Conservation (phyloP, 2,329 filamentous ascomycete species). For the Dichotomopilus funicola region DNA sequence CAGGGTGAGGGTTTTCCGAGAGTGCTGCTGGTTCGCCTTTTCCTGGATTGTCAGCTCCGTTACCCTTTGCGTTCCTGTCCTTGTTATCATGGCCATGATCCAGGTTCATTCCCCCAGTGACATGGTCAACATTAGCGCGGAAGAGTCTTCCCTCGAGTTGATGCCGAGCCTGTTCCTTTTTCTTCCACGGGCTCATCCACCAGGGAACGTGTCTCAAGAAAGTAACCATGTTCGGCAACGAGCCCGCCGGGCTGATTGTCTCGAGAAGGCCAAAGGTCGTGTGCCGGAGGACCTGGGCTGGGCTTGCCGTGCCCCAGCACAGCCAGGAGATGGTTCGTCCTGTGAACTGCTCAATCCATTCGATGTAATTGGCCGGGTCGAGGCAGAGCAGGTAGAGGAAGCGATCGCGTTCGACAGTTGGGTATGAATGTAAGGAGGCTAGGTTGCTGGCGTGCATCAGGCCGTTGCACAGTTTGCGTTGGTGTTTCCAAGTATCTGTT, state of each 20-base stretch:
- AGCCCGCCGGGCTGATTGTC: constrained; percentile 40
- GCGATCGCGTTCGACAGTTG: constrained; percentile 39
- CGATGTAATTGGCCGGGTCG: constrained; percentile 37
- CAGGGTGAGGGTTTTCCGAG: constrained; percentile 5
- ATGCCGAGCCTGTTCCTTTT: constrained; percentile 36
- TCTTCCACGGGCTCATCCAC: constrained; percentile 39
- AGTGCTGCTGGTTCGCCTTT: too few relatives aligned
- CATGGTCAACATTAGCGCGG: constrained; percentile 32
- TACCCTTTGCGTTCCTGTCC: too few relatives aligned
- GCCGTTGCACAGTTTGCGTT: constrained; percentile 39
- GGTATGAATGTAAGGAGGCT: constrained; percentile 37
- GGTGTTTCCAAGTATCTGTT: constrained; percentile 42
- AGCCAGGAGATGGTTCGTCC: constrained; percentile 40
- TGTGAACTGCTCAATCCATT: constrained; percentile 43
- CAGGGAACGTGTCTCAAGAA: constrained; percentile 36
- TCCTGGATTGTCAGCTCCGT: too few relatives aligned
- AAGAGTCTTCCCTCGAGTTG: constrained; percentile 35
- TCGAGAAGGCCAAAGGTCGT: constrained; percentile 41
- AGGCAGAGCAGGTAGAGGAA: constrained; percentile 38
- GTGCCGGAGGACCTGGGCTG: constrained; percentile 34
- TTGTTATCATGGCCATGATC: too few relatives aligned
- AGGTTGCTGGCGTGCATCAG: constrained; percentile 36
- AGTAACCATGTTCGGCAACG: constrained; percentile 36
- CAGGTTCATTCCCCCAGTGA: constrained; percentile 27
- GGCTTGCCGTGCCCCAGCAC: constrained; percentile 39